Conservation (phyloP, 2,329 filamentous ascomycete genomes). For the Macrophomina tecta region DNA sequence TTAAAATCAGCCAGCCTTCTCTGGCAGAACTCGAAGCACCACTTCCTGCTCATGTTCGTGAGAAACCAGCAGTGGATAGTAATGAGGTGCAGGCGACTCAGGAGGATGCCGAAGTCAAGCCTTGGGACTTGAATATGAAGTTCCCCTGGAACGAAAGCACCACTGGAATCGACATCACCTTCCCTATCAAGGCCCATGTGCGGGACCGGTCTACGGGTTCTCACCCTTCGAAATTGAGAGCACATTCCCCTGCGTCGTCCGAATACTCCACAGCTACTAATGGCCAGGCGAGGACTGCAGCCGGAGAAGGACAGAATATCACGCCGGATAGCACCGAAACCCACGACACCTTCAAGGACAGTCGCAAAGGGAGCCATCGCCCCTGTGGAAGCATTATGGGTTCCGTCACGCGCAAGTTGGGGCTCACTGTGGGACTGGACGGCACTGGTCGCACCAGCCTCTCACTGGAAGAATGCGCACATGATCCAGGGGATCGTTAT, state of each 20-base stretch:
- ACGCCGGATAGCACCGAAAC: slow-evolving; percentile 16
- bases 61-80: slow-evolving; percentile 27
- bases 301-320: slow-evolving; percentile 9
- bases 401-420: slow-evolving; percentile 30
- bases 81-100: not conserved
- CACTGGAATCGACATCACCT: slow-evolving; percentile 30
- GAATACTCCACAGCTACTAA: slow-evolving; percentile 20
- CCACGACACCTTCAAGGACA: slow-evolving; percentile 29
- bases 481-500: slow-evolving; percentile 52
- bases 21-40: slow-evolving; percentile 37
- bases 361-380: slow-evolving; percentile 28
- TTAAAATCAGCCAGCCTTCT: slow-evolving; percentile 24
- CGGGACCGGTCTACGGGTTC: slow-evolving; percentile 18
- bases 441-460: not conserved
- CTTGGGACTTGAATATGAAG: slow-evolving; percentile 32
- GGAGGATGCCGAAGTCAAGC: slow-evolving; percentile 19
- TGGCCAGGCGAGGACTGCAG: not conserved
- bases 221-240: slow-evolving; percentile 26
- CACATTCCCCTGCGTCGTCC: slow-evolving; percentile 14
- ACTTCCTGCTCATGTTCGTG: slow-evolving; percentile 35
- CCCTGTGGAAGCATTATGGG: slow-evolving; percentile 29
- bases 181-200: slow-evolving; percentile 28
- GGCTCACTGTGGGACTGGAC: slow-evolving; percentile 20
- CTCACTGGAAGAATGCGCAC: slow-evolving; percentile 14
- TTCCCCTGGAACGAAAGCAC: slow-evolving; percentile 31